Percentiles rank a stretch among this genome's conserved stretches.
Conservation (phyloP, 305 asterid species). For the Galium porrigens region DNA sequence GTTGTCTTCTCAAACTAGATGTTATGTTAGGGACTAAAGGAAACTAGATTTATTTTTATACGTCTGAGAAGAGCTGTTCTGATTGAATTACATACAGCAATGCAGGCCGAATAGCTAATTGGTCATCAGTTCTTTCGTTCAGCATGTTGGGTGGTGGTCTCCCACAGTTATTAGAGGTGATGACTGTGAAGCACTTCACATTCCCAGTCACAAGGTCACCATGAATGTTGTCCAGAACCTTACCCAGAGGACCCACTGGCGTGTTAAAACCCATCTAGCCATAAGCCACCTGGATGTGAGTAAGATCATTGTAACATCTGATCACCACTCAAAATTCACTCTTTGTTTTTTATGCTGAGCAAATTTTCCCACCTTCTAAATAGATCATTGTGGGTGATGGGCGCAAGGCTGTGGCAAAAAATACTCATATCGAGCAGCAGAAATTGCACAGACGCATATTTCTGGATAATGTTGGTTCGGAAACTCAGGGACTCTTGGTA, state of each 20-base stretch:
- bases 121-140: no score
- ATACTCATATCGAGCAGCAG: constrained; percentile 92
- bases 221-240: constrained; percentile 80
- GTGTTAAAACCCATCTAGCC: constrained; percentile 81
- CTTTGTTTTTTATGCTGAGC: no score
- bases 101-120: no score
- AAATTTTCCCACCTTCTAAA: no score
- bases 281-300: constrained; percentile 88
- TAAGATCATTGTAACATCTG: constrained; percentile 57
- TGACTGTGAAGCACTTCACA: constrained; percentile 95
- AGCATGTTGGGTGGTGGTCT: constrained; percentile 99
- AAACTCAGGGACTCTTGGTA: constrained; percentile 53
- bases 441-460: constrained; percentile 89
- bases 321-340: no score
- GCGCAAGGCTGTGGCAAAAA: constrained; percentile 96
- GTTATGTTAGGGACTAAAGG: neutral
- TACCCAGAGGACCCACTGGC: constrained; percentile 95
- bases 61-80: neutral
- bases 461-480: constrained; percentile 59
- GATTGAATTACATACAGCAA: neutral
- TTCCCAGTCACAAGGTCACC: constrained; percentile 93
- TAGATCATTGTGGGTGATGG: constrained; percentile 94
- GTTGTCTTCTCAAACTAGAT: constrained; percentile 21
- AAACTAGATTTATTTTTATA: neutral
- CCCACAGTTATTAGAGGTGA: constrained; percentile 91